Conservation (phyloP, 1,284 basidiomycete species). For the Coriolopsis trogii region DNA sequence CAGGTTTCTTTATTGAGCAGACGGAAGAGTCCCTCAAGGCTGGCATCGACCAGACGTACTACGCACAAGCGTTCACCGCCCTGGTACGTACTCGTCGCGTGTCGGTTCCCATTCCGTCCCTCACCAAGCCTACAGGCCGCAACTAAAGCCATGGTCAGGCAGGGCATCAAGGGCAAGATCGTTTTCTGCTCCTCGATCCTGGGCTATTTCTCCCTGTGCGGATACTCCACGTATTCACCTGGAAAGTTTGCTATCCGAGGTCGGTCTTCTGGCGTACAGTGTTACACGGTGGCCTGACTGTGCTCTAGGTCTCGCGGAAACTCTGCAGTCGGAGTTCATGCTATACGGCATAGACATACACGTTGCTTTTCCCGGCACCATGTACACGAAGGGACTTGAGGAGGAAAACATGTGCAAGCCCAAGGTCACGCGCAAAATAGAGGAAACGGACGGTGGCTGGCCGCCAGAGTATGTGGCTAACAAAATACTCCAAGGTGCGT, state of each 20-base stretch:
- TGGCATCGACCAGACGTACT: conserved; percentile 69
- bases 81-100: conserved; percentile 42
- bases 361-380: conserved; percentile 87
- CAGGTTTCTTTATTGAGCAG: conserved; percentile 76
- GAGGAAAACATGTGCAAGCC: conserved; percentile 87
- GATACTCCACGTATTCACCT: conserved; percentile 86
- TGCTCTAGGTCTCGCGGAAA: conserved; percentile 78
- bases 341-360: conserved; percentile 84
- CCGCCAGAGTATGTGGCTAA: conserved; percentile 71
- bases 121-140: conserved; percentile 54
- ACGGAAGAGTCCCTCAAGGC: conserved; percentile 58
- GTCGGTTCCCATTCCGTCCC: background rate
- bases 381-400: conserved; percentile 80
- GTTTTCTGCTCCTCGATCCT: conserved; percentile 85
- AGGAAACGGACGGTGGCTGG: conserved; percentile 73
- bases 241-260: conserved; percentile 91
- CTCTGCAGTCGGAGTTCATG: conserved; percentile 80
- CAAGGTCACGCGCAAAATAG: conserved; percentile 77
- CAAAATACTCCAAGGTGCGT: conserved; percentile 23
- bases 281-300: background rate
- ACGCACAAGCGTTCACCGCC: conserved; percentile 79
- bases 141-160: conserved; percentile 69
- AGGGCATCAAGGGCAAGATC: conserved; percentile 66
- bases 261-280: conserved; percentile 32
- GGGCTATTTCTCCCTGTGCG: conserved; percentile 81